Conservation (phyloP, 768 basidiomycete genomes). For the Tricholomella constricta region DNA sequence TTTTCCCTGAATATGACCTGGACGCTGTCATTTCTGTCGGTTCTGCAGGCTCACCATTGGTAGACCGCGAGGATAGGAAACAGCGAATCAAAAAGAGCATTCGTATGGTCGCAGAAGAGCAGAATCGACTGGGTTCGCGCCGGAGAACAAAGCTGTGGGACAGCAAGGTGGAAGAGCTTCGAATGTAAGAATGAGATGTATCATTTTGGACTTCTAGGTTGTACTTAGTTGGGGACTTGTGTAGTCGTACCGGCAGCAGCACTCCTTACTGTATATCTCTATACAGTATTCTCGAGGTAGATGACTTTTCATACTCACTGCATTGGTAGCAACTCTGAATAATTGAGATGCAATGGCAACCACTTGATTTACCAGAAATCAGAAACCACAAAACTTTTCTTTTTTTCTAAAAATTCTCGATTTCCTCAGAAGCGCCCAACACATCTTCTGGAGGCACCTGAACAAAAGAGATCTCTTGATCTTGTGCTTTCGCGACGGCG, state of each 20-base stretch:
- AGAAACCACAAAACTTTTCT: too few species aligned
- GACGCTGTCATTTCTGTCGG: slow-evolving; percentile 76
- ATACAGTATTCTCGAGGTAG: too few species aligned
- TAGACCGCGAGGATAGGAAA: slow-evolving; percentile 12
- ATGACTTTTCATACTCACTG: too few species aligned
- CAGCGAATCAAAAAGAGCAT: slow-evolving; percentile 61
- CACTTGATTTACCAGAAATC: too few species aligned
- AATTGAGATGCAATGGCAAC: too few species aligned
- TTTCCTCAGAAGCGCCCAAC: too few species aligned
- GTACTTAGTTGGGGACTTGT: not conserved
- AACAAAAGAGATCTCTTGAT: too few species aligned
- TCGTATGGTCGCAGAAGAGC: slow-evolving; percentile 77
- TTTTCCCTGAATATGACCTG: slow-evolving; percentile 88
- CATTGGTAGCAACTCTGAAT: too few species aligned
- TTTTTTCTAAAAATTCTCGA: too few species aligned
- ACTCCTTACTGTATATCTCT: not conserved
- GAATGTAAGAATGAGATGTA: slow-evolving; percentile 17
- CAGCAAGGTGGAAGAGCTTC: slow-evolving; percentile 43
- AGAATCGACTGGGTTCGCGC: slow-evolving; percentile 46
- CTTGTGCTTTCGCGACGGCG: too few species aligned
- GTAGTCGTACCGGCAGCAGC: not conserved
- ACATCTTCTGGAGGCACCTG: too few species aligned
- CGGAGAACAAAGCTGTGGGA: slow-evolving; percentile 46
- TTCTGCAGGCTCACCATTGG: slow-evolving; percentile 41
- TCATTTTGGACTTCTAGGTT: slow-evolving; percentile 4